Evolutionary conservation across 148 eudicot species (phyloP).

Genomic region (Rhododendron griersonianum): DNA sequence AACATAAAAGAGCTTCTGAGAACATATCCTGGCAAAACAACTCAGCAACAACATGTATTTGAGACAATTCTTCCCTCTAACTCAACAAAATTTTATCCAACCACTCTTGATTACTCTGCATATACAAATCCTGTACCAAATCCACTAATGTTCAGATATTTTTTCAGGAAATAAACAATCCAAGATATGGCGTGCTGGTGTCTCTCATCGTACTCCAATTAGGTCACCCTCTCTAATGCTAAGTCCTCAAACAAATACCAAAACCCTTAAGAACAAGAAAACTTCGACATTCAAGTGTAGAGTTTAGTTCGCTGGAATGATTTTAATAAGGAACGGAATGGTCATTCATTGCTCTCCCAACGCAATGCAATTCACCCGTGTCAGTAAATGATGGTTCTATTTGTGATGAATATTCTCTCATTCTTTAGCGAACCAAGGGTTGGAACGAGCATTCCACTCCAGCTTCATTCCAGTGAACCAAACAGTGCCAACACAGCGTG

Average conservation of each 20-base stretch:
- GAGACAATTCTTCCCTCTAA: neutral
- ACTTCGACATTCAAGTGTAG: neutral
- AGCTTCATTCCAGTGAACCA: neutral
- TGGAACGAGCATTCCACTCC: neutral
- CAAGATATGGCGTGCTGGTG: neutral
- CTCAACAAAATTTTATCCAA: neutral
- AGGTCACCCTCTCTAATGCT: neutral
- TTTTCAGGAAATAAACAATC: neutral
- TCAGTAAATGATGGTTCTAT: neutral
- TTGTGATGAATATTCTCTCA: neutral
- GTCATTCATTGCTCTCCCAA: neutral
- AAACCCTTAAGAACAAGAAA: neutral
- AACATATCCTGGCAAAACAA: conserved; percentile 53
- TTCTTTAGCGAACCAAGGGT: neutral
- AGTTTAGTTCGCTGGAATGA: neutral
- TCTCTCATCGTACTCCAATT: neutral
- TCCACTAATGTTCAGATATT: neutral
- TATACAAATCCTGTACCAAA: neutral
- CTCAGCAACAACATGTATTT: neutral
- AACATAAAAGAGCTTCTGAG: conserved; percentile 82
- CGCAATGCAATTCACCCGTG: neutral
- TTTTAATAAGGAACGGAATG: neutral
- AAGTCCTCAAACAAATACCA: neutral
- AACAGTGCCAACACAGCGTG: neutral
- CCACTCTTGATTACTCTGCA: neutral